These are phyloP conservation scores for Lachancea dasiensis DNA, from an alignment of 805 yeast species.

Conservation along the genomic window DNA sequence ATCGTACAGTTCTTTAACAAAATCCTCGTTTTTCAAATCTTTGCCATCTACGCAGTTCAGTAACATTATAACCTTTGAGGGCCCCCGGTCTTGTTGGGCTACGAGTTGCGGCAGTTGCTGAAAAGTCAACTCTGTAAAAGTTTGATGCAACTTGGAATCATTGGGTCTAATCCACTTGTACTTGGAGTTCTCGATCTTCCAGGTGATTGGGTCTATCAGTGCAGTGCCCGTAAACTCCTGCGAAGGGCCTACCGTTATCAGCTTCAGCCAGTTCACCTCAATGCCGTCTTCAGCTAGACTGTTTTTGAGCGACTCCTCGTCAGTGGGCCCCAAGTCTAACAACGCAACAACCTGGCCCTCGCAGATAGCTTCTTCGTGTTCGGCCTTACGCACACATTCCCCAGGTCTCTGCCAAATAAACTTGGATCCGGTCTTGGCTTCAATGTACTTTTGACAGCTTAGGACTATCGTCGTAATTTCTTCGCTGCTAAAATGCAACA, in stretches of 20 bases:
- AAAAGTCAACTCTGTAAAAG: constrained; percentile 25
- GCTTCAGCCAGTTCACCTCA: constrained; percentile 10
- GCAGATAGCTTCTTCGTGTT: constrained; percentile 18
- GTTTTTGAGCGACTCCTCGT: constrained; percentile 11
- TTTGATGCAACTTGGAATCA: constrained; percentile 16
- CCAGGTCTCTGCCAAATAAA: constrained; percentile 26
- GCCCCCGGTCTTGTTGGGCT: constrained; percentile 14
- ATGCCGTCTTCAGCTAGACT: constrained; percentile 11
- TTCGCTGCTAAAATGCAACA: constrained; percentile 9
- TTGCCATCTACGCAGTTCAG: constrained; percentile 60
- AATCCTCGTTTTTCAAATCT: constrained; percentile 49
- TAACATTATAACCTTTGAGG: constrained; percentile 52
- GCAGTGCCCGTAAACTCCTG: constrained; percentile 26
- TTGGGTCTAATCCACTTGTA: constrained; percentile 21
- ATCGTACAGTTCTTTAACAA: constrained; percentile 42
- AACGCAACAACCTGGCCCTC: constrained; percentile 19
- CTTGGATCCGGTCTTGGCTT: constrained; percentile 11
- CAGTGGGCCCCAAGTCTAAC: constrained; percentile 10
- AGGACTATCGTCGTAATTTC: constrained; percentile 18
- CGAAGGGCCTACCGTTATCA: not conserved
- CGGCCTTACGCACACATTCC: constrained; percentile 17
- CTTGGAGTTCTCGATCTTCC: constrained; percentile 2
- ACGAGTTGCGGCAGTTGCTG: constrained; percentile 36
- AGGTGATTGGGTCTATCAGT: constrained; percentile 16
- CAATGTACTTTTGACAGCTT: constrained; percentile 20